These are phyloP conservation scores for Pyrenochaeta sp. DNA, from an alignment of 2,329 filamentous ascomycete genomes.

Conservation along the genomic window DNA sequence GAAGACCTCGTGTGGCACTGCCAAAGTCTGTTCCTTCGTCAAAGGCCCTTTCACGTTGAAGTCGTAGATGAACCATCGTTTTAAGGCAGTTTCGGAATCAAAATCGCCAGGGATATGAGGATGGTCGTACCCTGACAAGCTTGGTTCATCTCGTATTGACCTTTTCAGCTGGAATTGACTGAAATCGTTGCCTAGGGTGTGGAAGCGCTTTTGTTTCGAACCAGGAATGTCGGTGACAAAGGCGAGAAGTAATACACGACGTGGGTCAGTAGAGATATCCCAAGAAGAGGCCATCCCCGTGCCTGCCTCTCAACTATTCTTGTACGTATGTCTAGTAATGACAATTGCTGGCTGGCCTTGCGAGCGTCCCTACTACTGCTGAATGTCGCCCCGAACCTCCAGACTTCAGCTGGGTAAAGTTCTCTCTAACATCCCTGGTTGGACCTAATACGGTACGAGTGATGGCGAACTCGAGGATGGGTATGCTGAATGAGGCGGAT, in stretches of 20 bases:
- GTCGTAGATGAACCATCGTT: conserved; percentile 4
- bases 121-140: conserved; percentile 3
- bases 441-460: no score
- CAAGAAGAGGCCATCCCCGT: conserved; percentile 1
- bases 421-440: no score
- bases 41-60: conserved; percentile 2
- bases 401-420: no score
- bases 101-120: conserved; percentile 3
- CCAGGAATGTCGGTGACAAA: conserved; percentile 3
- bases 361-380: no score
- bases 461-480: no score
- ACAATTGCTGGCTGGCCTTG: no score
- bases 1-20: conserved; percentile 3
- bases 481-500: no score
- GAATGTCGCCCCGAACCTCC: no score
- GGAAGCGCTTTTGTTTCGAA: conserved; percentile 1
- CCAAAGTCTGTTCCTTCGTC: conserved; percentile 3
- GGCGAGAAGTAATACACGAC: conserved; percentile 4
- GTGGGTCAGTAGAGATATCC: background rate
- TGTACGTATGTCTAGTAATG: no score
- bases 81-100: conserved; percentile 1
- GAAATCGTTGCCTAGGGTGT: conserved; percentile 4
- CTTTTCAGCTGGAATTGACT: background rate
- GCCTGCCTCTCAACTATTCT: no score
- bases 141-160: background rate